These are phyloP conservation scores for Claviceps citrina DNA, from an alignment of 2,329 filamentous ascomycete genomes.

Conservation along the genomic window DNA sequence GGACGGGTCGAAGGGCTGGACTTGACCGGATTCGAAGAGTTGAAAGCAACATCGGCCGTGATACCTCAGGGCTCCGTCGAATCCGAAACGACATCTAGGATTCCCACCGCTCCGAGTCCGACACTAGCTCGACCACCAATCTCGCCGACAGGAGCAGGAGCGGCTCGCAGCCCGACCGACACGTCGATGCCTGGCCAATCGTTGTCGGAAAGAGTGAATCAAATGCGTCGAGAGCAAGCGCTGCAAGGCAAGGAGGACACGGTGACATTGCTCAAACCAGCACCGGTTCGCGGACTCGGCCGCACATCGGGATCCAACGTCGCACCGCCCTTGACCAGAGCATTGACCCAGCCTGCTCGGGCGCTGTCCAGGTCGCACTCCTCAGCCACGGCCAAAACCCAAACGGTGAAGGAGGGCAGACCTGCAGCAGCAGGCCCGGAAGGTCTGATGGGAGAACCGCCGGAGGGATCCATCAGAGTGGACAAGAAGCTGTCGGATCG, in stretches of 20 bases:
- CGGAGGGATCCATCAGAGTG: constrained; percentile 29
- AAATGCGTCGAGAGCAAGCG: constrained; percentile 34
- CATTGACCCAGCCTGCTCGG: constrained; percentile 36
- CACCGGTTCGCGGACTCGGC: constrained; percentile 22
- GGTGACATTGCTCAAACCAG: constrained; percentile 12
- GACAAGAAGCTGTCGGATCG: constrained; percentile 70
- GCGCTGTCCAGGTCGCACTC: constrained; percentile 32
- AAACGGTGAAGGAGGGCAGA: constrained; percentile 21
- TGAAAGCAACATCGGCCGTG: constrained; percentile 10
- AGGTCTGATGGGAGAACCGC: constrained; percentile 10
- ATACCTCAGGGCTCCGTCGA: constrained; percentile 2
- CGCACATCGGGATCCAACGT: constrained; percentile 30
- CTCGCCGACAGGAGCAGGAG: constrained; percentile 9
- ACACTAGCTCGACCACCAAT: constrained; percentile 9
- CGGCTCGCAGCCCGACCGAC: constrained; percentile 9
- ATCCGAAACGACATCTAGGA: not conserved
- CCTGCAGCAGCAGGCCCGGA: constrained; percentile 14
- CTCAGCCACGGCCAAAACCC: constrained; percentile 26
- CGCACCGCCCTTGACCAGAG: constrained; percentile 38
- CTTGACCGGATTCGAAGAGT: constrained; percentile 24
- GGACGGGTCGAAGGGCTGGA: constrained; percentile 36
- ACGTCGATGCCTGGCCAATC: constrained; percentile 10
- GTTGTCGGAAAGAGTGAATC: constrained; percentile 33
- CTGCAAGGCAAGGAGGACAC: constrained; percentile 13
- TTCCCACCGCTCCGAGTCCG: not conserved